Evolutionary conservation across 208 protist genomes (phyloP), one percentile per base, ranked within the genome.

Genomic region (Trypanosoma melophagium): DNA sequence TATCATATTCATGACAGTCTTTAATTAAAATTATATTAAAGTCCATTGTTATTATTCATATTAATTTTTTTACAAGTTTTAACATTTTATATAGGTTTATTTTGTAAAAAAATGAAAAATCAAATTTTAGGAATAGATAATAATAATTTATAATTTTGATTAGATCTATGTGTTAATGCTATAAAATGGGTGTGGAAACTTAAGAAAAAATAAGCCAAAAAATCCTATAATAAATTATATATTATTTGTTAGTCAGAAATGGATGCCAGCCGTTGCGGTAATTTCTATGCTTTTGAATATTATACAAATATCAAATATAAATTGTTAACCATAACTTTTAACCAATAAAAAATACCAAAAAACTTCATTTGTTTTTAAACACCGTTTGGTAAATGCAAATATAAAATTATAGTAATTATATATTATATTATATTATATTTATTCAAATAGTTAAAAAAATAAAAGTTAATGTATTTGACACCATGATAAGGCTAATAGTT

Each of bases 131-230:
- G 77, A 83, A 76, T 83, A 87, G 76, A 81, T 87, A 86, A 81
- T 86, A 86, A 74, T 86, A 79, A 76, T 81, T 81, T 86, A 86
- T 86, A 87, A 83, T 81, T 83, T 79, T 83, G 81, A 87, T 83
- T 87, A 87, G 81, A 87, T 87, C 31, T 60, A 50, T 75, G 61
- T 75, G 64, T 75, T 75, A 69, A 63, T 75, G 58, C 60, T 65
- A 69, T 64, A 56, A n/a, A 76, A 82, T 74, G 64, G 78, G 75
- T 84, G 77, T 84, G 73, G 80, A 82, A 86, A 86, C 53, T 57
- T 35, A 69, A 24, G 21, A 69, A 74, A 73, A 78, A 63, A 50
- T 50, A n/a, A 60, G n/a, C 28, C 53, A 62, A 78, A 49, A 74
- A 56, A 31, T 63, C 16, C 25, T 60, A 79, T 80, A 71, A 69